Base-by-base conservation (phyloP, 495 filamentous ascomycete genomes). In the Aspergillus coremiiformis region DNA sequence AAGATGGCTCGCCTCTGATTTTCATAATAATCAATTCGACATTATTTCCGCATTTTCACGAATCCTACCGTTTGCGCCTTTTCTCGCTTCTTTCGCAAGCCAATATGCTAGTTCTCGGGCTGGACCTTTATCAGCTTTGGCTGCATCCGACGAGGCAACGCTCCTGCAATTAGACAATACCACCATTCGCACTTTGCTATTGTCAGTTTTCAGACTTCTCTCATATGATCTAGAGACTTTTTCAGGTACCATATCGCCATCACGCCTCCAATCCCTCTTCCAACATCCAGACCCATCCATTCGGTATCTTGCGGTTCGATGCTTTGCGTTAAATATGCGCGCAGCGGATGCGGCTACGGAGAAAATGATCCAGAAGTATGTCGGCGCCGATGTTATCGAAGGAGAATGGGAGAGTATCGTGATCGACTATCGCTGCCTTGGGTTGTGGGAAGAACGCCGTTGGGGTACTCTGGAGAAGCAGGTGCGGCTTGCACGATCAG, bases 361-460 rank as follows among this genome's bases (percentile, higher is more conserved):
- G 56, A 77, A 78, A 19, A 84, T 94, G 67, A 62, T 94, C 33
- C 65, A 70, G 44, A 70, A 76, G 56, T 75, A 92, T 69, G 69
- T 88, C 22, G 79, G 78, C 11, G 58, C 74, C 42, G 80, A 81
- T 39, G 72, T 78, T 17, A 76, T 93, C 23, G 56, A 76, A 53
- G 89, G 83, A 2, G 66, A 78, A 19, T 87, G 86, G 78, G 94
- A 99, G 65, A 89, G 83, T 19, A 78, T 75, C 48, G 62, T 63
- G 35, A 83, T 94, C 37, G 90, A 96, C 64, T 97, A 92, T 70
- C 78, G 82, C 23, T 92, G 95, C 64, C 72, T 97, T 41, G 81
- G 81, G 33, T 64, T 96, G 39, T 87, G 90, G 76, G 90, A 95
- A 65, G 83, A 89, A 57, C 64, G 64, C 53, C 69, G 69, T 63